Conservation (phyloP, 2,329 filamentous ascomycete species). For the Ilyonectria destructans region DNA sequence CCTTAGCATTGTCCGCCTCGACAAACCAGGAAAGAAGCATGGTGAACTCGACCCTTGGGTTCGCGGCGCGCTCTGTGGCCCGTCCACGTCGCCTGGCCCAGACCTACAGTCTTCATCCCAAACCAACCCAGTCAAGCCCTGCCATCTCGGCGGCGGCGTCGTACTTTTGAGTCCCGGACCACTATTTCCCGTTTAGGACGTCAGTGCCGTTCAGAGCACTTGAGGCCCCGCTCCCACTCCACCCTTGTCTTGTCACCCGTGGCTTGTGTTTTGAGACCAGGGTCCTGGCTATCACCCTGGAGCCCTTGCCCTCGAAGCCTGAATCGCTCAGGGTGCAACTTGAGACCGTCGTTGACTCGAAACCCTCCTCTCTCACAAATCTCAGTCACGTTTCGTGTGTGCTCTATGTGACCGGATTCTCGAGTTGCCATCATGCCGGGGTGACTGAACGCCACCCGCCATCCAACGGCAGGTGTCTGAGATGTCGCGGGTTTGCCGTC, state of each 20-base stretch:
- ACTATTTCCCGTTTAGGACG: constrained; percentile 46
- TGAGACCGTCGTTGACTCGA: constrained; percentile 51
- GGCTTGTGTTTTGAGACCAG: constrained; percentile 39
- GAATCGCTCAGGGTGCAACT: constrained; percentile 35
- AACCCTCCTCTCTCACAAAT: constrained; percentile 28
- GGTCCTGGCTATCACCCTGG: constrained; percentile 40
- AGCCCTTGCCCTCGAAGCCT: constrained; percentile 31
- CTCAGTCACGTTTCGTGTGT: constrained; percentile 31
- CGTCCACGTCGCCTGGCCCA: constrained; percentile 22
- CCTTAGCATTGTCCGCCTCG: background rate
- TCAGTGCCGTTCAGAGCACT: constrained; percentile 46
- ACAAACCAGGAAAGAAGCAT: constrained; percentile 7
- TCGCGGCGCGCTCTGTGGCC: constrained; percentile 26
- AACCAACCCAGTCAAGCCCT: constrained; percentile 28
- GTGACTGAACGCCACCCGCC: constrained; percentile 8
- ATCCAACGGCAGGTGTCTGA: constrained; percentile 23
- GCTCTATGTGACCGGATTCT: constrained; percentile 63
- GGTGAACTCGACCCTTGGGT: constrained; percentile 8
- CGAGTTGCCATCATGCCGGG: constrained; percentile 58
- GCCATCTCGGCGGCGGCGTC: constrained; percentile 44
- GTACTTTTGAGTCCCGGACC: constrained; percentile 43
- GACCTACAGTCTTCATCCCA: constrained; percentile 26
- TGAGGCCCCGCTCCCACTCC: constrained; percentile 35
- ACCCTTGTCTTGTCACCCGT: constrained; percentile 43
- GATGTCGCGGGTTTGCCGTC: constrained; percentile 24